These are phyloP conservation scores for Backusella circina DNA, from an alignment of 192 early-diverging fungal genomes.

Conservation along the genomic window DNA sequence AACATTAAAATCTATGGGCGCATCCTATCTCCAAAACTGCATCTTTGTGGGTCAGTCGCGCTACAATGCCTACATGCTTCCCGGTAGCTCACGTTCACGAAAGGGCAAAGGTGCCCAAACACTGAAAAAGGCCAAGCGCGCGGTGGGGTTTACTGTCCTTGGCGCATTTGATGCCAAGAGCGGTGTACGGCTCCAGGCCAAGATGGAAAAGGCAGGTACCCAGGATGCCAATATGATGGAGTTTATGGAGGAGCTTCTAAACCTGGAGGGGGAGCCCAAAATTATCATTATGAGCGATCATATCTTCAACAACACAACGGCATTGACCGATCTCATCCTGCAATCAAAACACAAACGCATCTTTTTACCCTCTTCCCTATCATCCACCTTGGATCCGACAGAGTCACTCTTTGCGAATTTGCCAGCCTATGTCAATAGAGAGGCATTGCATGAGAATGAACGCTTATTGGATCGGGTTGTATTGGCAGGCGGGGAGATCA, in stretches of 20 bases:
- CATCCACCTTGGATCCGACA: not conserved
- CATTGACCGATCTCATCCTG: not conserved
- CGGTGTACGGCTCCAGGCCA: not conserved
- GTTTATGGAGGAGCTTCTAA: not conserved
- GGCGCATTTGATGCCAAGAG: not conserved
- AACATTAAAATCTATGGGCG: not conserved
- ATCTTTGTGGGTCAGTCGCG: not conserved
- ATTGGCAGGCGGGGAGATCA: not conserved
- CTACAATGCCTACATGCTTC: not conserved
- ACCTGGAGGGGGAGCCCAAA: not conserved
- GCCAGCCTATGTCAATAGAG: not conserved
- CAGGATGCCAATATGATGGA: not conserved
- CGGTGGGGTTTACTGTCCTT: not conserved
- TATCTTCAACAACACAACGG: not conserved
- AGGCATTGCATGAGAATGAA: not conserved
- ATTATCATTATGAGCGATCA: not conserved
- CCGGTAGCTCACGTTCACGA: not conserved
- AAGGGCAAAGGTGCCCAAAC: not conserved
- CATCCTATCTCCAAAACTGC: not conserved
- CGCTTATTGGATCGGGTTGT: not conserved
- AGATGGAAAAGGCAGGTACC: not conserved
- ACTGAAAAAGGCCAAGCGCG: not conserved
- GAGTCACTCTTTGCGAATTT: not conserved
- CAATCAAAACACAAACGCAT: not conserved
- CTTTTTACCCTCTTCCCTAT: not conserved